Conservation (phyloP, 179 eudicot species). For the Pouteria campechiana region DNA sequence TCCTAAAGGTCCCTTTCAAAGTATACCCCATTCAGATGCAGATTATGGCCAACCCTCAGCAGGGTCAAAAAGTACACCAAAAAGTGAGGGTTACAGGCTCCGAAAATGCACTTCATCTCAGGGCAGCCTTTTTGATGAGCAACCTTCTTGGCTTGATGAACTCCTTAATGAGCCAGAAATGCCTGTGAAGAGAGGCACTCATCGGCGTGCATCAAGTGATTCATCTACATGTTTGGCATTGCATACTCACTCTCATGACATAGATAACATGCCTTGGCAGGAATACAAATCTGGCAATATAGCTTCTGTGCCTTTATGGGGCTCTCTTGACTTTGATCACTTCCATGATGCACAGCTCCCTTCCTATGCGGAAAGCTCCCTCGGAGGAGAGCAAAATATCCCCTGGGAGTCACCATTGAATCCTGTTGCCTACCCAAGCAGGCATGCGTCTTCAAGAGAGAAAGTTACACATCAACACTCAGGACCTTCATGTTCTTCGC, state of each 20-base stretch:
- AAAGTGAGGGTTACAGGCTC: slow-evolving; percentile 9
- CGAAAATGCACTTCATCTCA: slow-evolving; percentile 34
- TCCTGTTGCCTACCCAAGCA: slow-evolving; percentile 4
- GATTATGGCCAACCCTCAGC: not conserved
- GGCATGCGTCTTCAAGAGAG: slow-evolving; percentile 9
- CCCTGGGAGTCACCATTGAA: slow-evolving; percentile 6
- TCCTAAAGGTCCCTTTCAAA: slow-evolving; percentile 20
- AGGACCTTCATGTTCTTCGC: slow-evolving; percentile 13
- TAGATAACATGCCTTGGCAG: slow-evolving; percentile 4
- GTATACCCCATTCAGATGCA: slow-evolving; percentile 4
- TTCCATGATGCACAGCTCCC: slow-evolving; percentile 6
- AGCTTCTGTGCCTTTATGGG: slow-evolving; percentile 11
- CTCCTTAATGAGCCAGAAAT: slow-evolving; percentile 63
- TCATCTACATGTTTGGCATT: slow-evolving; percentile 36
- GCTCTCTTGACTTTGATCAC: slow-evolving; percentile 14
- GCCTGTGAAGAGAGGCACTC: slow-evolving; percentile 25
- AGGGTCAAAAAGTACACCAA: slow-evolving; percentile 4
- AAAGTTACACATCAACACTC: slow-evolving; percentile 14
- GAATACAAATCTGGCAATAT: slow-evolving; percentile 2
- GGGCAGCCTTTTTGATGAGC: slow-evolving; percentile 40
- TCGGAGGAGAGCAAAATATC: slow-evolving; percentile 6
- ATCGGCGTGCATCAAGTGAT: slow-evolving; percentile 67
- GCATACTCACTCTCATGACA: not conserved
- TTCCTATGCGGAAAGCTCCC: slow-evolving; percentile 2
- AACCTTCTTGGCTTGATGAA: slow-evolving; percentile 81